Conservation (phyloP, 2,329 filamentous ascomycete genomes). For the Colletotrichum sp. region DNA sequence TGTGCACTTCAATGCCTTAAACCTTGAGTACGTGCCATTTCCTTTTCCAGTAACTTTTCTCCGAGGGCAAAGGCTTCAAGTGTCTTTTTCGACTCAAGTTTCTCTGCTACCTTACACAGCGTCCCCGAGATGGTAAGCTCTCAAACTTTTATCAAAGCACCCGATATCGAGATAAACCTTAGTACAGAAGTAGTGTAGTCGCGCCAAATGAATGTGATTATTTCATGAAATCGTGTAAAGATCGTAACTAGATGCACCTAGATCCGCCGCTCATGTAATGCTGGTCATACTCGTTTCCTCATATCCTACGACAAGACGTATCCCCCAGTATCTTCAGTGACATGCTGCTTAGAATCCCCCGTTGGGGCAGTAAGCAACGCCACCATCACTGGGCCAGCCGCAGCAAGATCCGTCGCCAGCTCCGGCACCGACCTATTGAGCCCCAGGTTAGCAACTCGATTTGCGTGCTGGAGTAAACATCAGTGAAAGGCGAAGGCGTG, state of each 20-base stretch:
- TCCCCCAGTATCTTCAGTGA: background rate
- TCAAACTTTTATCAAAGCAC: fast-evolving
- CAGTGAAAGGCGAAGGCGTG: background rate
- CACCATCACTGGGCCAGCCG: background rate
- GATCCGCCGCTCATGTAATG: background rate
- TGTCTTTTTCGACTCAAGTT: fast-evolving
- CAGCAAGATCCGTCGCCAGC: background rate
- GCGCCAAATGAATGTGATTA: background rate
- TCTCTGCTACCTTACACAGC: fast-evolving
- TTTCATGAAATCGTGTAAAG: background rate
- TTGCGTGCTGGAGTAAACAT: fast-evolving
- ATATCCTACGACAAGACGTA: background rate
- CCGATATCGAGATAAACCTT: background rate
- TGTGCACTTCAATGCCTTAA: background rate
- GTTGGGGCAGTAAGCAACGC: background rate
- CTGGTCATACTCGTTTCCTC: background rate
- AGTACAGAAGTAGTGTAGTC: background rate
- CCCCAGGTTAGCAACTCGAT: background rate
- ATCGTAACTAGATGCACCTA: background rate
- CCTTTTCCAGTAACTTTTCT: background rate
- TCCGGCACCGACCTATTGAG: background rate
- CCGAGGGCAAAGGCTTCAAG: background rate
- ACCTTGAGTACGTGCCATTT: background rate
- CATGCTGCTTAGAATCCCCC: background rate
- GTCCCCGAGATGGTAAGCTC: background rate